Evolutionary conservation across 306 rosid genomes (phyloP), one percentile per base, ranked within the genome.

Genomic region (Gleditsia sinensis): DNA sequence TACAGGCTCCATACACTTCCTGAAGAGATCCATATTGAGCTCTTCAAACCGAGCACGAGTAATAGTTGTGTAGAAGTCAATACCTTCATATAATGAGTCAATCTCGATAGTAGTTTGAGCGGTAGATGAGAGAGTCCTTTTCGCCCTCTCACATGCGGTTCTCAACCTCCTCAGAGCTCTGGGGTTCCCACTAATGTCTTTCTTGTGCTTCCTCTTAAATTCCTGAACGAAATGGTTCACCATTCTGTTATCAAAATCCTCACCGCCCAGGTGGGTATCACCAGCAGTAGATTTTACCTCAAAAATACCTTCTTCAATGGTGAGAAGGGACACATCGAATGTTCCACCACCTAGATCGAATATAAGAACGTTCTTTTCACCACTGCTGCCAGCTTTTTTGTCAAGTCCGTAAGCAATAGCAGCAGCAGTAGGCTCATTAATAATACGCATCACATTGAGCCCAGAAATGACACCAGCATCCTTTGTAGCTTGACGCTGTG

Each of bases 181-280:
- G 7, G 83, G 69, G 30, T 83, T 83, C 53, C 90, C 90, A 70
- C 82, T 77, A 36, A 86, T 83, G 43, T 83, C 87, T 51, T 83
- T 83, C 62, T 86, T 82, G 75, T 80, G 57, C 75, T 86, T 82
- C 50, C 89, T 80, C 81, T 80, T 86, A 53, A 86, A 86, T 9
- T 86, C 90, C 49, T 86, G 85, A 60, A 86, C 87, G 13, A 86
- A 86, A 86, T 86, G 90, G 39, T 83, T 86, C 75, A 83, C 87
- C 87, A 83, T 83, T 54, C 87, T 86, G 66, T 80, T 86, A 40
- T 86, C 85, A 75, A 86, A 86, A 69, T 86, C 90, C 69, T 86
- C 87, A 77, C 90, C 90, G 2, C 90, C 90, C 80, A 86, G 77
- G 77, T 86, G 90, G 8, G 90, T 86, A 61, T 86, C 90, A 70